A percentile compares a stretch with the other conserved stretches of the same genome.
These are phyloP conservation scores for Exophiala calicioides DNA, from an alignment of 2,329 filamentous ascomycete genomes.

Conservation along the genomic window DNA sequence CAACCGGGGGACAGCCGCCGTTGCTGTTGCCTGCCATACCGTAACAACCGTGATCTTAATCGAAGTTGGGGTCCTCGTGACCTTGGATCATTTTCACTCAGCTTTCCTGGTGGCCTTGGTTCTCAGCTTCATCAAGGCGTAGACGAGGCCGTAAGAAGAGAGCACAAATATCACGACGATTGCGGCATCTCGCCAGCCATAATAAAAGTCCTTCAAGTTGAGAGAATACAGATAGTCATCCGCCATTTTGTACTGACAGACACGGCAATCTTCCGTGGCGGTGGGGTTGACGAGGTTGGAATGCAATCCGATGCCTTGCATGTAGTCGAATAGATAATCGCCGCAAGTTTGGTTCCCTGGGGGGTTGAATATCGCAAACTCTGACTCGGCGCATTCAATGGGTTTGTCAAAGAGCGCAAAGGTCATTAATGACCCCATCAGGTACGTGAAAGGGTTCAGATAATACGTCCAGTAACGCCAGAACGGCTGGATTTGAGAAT, in stretches of 20 bases:
- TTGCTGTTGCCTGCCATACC: too few species aligned
- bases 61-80: too few species aligned
- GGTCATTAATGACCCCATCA: too few species aligned
- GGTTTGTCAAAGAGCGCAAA: too few species aligned
- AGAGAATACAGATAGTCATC: constrained; percentile 64
- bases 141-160: constrained; percentile 55
- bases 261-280: constrained; percentile 62
- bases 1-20: too few species aligned
- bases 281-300: constrained; percentile 53
- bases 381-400: too few species aligned
- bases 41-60: too few species aligned
- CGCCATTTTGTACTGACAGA: constrained; percentile 66
- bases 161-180: constrained; percentile 60
- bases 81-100: too few species aligned
- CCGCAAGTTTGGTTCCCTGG: too few species aligned
- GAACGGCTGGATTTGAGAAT: constrained; percentile 63
- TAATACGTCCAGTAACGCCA: constrained; percentile 69
- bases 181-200: constrained; percentile 67
- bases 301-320: constrained; percentile 46
- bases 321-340: too few species aligned
- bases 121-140: constrained; percentile 41
- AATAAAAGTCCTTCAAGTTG: constrained; percentile 61
- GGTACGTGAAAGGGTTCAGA: constrained; percentile 79
- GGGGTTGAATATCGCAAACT: too few species aligned
- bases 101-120: constrained; percentile 38